Evolutionary conservation across 208 protist genomes (phyloP).

Genomic region (Hexamita inflata): DNA sequence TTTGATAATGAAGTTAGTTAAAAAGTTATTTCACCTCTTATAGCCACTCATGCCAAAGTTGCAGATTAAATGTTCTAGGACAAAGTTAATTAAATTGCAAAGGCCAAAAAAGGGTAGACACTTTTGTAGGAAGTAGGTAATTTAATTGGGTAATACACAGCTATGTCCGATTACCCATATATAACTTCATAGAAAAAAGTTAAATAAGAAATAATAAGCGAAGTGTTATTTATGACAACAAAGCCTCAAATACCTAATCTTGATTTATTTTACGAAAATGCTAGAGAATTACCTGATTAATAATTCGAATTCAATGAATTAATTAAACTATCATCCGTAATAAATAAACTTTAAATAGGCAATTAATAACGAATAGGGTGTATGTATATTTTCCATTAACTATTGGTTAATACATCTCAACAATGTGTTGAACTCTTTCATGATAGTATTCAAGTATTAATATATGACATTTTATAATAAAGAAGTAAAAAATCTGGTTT

Average conservation of each 20-base stretch:
- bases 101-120: not conserved
- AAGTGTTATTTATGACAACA: not conserved
- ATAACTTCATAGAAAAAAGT: not conserved
- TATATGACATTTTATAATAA: not conserved
- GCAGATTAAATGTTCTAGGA: not conserved
- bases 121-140: not conserved
- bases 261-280: not conserved
- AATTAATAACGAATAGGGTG: not conserved
- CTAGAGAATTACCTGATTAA: not conserved
- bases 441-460: not conserved
- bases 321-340: not conserved
- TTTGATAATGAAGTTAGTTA: not conserved
- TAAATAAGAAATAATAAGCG: not conserved
- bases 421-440: not conserved
- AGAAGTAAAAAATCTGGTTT: too few relatives aligned
- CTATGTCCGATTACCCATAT: not conserved
- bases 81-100: not conserved
- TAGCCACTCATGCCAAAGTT: not conserved
- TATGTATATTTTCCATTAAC: not conserved
- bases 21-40: not conserved
- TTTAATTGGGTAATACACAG: not conserved
- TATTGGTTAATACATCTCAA: not conserved
- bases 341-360: not conserved
- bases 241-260: not conserved
- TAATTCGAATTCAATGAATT: not conserved